Base-by-base conservation (phyloP, 305 asterid genomes). In the Salvia sclarea region DNA sequence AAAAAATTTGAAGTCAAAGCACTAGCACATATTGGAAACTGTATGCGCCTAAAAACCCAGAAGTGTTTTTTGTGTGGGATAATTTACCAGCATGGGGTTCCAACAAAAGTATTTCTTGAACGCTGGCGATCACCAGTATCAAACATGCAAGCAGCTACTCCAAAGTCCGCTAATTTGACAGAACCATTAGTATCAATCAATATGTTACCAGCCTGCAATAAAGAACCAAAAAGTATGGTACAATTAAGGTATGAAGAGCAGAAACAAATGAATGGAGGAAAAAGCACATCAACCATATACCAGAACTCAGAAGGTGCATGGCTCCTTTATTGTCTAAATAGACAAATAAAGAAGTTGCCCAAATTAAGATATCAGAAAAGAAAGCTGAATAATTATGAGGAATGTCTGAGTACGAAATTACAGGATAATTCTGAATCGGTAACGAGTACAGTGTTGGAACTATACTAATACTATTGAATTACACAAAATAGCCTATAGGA, bases 81-180 rank as follows among this genome's bases (percentile, higher is more conserved):
- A 64, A 67, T 80, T 69, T 82, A 95, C 99, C 99, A 92, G 85
- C 99, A 95, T 48, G 98, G 99, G 58, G 98, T 95, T 75, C 99
- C 99, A 47, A 92, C 98, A 75, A 92, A 95, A 68, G 99, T 95
- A 81, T 92, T 95, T 80, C 99, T 86, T 43, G 97, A 84, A 69
- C 95, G 94, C 68, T 89, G 97, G 59, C 98, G 93, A 81, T 95
- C 99, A 74, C 99, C 99, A 52, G 91, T 75, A 53, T 95, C 99
- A 84, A 85, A 89, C 97, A 92, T 92, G 84, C 97, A 83, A 30
- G 98, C 99, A 76, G 98, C 76, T 55, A 95, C 99, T 24, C 99
- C 99, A 70, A 95, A 95, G 78, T 95, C 99, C 13, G 96, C 98
- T 78, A 92, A 80, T 76, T 87, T 95, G 70, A 92, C 83, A 4